Evolutionary conservation across 345 rosid species (phyloP).

Genomic region (Orychophragmus violaceus): DNA sequence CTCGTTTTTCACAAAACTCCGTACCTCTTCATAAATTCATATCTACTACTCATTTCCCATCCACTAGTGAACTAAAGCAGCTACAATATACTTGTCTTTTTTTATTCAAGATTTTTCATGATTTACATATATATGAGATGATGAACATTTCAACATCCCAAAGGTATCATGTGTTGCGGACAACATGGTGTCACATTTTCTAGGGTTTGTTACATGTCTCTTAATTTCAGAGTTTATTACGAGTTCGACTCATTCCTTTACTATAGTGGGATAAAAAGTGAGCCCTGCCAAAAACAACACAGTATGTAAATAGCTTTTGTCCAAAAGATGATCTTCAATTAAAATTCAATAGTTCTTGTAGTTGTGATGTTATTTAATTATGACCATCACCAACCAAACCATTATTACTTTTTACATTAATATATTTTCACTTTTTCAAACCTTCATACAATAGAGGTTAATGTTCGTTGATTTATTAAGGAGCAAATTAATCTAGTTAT

Average conservation of each 20-base stretch:
- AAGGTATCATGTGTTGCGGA: neutral
- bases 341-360: neutral
- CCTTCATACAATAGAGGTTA: neutral
- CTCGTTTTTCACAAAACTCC: constrained; percentile 30
- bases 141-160: neutral
- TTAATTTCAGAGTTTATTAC: neutral
- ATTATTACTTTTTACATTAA: neutral
- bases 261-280: neutral
- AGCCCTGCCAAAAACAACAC: neutral
- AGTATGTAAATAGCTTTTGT: neutral
- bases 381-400: neutral
- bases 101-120: neutral
- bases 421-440: neutral
- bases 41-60: neutral
- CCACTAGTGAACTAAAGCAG: neutral
- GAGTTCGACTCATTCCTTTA: neutral
- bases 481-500: neutral
- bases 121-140: neutral
- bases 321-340: neutral
- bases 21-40: constrained; percentile 1
- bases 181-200: too few species aligned
- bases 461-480: neutral
- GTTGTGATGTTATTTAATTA: neutral
- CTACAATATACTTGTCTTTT: neutral
- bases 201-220: too few species aligned